phyloP scores from a whole-genome alignment of 2,329 filamentous ascomycete species.

The Hymenoscyphus fraxineus region DNA sequence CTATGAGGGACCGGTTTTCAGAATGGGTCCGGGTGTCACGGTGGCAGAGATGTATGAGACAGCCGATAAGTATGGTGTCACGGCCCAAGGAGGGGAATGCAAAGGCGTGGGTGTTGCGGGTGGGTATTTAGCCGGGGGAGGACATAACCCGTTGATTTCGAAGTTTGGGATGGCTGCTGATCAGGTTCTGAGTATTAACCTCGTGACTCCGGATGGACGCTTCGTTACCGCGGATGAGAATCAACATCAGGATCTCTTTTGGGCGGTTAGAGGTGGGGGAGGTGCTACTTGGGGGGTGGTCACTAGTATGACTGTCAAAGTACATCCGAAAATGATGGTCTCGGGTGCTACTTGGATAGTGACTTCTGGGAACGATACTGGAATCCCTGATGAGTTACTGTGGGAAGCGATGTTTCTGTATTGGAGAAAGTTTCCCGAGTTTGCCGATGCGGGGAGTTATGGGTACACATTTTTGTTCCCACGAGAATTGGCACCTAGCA shows the following conservation, averaged over 20 bases:
- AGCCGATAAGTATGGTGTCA: conserved; percentile 42
- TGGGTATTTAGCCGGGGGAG: conserved; percentile 59
- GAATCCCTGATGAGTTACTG: neutral
- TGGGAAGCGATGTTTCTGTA: conserved; percentile 1
- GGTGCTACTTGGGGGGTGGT: conserved; percentile 52
- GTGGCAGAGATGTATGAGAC: conserved; percentile 42
- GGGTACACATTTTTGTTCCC: conserved; percentile 1
- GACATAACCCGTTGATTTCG: conserved; percentile 52
- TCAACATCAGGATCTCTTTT: conserved; percentile 56
- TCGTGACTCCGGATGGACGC: conserved; percentile 50
- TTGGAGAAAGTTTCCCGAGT: neutral
- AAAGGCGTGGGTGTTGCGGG: conserved; percentile 15
- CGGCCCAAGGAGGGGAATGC: conserved; percentile 49
- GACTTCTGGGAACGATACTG: neutral
- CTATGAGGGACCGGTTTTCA: conserved; percentile 37
- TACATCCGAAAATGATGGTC: conserved; percentile 3
- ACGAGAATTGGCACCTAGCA: neutral
- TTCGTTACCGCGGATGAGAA: conserved; percentile 48
- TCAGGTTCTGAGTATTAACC: conserved; percentile 53
- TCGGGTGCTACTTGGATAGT: neutral
- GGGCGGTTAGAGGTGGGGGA: conserved; percentile 58
- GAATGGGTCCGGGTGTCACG: conserved; percentile 41
- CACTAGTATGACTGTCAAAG: conserved; percentile 6
- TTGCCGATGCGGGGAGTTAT: conserved; percentile 1
- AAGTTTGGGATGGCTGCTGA: conserved; percentile 57